phyloP scores from a whole-genome alignment of 2,329 filamentous ascomycete species.

The Penicillium brasilianum region DNA sequence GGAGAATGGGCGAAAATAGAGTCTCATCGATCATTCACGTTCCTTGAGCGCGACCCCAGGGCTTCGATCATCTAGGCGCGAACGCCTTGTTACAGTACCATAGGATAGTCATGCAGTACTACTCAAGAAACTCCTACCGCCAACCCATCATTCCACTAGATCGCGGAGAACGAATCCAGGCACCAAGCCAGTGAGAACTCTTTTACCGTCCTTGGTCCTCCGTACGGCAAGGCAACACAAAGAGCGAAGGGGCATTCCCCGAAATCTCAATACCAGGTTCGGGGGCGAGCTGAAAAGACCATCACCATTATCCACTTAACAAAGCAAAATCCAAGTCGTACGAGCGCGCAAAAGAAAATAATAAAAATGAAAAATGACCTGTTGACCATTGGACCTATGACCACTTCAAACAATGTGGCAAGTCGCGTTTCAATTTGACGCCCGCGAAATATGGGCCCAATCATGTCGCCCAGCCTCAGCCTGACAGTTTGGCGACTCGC shows the following conservation, averaged over 20 bases:
- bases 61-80: neutral
- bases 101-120: neutral
- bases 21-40: neutral
- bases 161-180: neutral
- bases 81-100: no score
- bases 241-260: neutral
- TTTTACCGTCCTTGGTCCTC: neutral
- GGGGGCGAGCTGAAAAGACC: neutral
- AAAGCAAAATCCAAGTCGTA: neutral
- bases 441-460: constrained; percentile 13
- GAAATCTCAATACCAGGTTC: neutral
- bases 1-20: constrained; percentile 6
- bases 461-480: constrained; percentile 10
- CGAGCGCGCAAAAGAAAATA: neutral
- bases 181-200: neutral
- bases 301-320: neutral
- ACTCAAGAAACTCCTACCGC: neutral
- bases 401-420: constrained; percentile 23
- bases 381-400: neutral
- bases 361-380: constrained; percentile 12
- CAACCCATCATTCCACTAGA: neutral
- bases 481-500: constrained; percentile 23
- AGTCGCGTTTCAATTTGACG: constrained; percentile 31
- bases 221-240: neutral
- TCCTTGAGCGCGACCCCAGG: constrained; percentile 2